A percentile compares a stretch with the other conserved stretches of the same genome.
Evolutionary conservation across 345 rosid species (phyloP).

Genomic region (Abelmoschus esculentus): DNA sequence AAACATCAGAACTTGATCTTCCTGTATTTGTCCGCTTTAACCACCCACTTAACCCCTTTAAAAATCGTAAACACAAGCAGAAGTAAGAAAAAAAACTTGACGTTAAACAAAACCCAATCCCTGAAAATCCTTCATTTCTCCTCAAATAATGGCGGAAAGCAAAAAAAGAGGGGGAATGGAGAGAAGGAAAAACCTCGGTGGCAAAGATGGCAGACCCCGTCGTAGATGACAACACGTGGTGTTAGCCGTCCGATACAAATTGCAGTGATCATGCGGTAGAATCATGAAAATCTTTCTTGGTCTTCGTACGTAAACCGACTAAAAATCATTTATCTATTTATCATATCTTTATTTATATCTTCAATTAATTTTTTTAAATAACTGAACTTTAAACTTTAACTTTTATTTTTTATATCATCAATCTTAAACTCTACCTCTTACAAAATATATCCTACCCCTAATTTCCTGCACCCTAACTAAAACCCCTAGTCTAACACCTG

Average conservation of each 20-base stretch:
- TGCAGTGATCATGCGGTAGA: not conserved
- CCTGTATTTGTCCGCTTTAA: conserved; percentile 61
- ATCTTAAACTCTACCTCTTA: too few relatives aligned
- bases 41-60: conserved; percentile 88
- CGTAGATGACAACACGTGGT: conserved; percentile 85
- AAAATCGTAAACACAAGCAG: not conserved
- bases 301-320: not conserved
- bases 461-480: too few relatives aligned
- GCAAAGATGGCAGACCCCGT: conserved; percentile 97
- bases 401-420: too few relatives aligned
- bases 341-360: too few relatives aligned
- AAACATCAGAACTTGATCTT: conserved; percentile 94
- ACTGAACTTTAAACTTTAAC: too few relatives aligned
- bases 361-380: too few relatives aligned
- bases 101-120: too few relatives aligned
- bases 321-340: too few relatives aligned
- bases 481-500: too few relatives aligned
- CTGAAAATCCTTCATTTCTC: not conserved
- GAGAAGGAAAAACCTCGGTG: conserved; percentile 48
- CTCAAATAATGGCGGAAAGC: not conserved
- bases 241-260: not conserved
- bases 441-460: too few relatives aligned
- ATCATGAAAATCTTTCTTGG: not conserved
- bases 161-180: not conserved
- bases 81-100: not conserved